Evolutionary conservation across 495 filamentous ascomycete species (phyloP), one percentile per base, ranked within the genome.

Genomic region (Terfezia boudieri): DNA sequence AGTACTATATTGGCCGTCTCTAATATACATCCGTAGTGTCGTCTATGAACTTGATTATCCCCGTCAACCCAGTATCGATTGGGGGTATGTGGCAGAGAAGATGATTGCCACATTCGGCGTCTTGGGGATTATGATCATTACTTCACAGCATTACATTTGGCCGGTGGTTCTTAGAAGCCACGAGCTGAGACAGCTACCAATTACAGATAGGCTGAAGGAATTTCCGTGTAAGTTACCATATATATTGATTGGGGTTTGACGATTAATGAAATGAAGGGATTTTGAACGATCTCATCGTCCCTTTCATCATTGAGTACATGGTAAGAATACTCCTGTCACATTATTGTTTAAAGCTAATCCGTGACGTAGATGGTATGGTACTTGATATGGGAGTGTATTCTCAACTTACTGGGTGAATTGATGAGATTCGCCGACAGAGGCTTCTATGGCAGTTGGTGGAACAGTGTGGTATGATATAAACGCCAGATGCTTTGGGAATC

Each of bases 41-140:
- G 79, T 85, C 14, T 86, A 86, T 67, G 82, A 86, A 63, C 72
- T 86, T 14, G 77, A 81, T 59, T 86, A 86, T 60, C 82, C 82
- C 10, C 74, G 82, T 36, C 79, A 79, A 48, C 73, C 80, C 26
- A 65, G 58, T 10, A 81, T 83, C 60, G 75, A 82, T 65, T 83
- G 81, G 79, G 69, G 66, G 55, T 86, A 84, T 62, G 81, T 82
- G 8, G 71, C 71, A 4, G 82, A 86, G 64, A 86, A 86, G 61
- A 67, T 68, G 10, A 70, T 69, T 4, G 82, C 82, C 20, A 77
- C 76, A 16, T 77, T 86, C 59, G 82, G 82, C 14, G 70, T 82
- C 57, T 71, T 83, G 52, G 75, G 74, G 51, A 71, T 83, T 58
- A 82, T 77, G 75, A 71, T 75, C 50, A 66, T 76, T 59, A 67